Evolutionary conservation across 164 flowering plant species (phyloP).

Genomic region (Sedum album): DNA sequence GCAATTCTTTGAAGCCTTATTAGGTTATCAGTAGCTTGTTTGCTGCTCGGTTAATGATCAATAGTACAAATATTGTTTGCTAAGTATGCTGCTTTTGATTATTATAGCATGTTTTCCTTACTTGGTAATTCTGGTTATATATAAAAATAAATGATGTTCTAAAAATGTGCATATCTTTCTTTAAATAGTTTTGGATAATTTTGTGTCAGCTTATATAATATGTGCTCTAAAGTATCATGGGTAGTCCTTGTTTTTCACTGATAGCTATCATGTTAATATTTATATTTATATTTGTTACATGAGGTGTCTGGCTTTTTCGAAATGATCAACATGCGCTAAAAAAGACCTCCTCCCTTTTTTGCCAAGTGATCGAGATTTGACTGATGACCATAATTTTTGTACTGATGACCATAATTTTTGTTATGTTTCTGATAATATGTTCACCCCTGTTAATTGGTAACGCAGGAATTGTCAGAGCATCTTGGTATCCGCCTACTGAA

Average conservation of each 20-base stretch:
- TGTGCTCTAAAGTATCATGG: too few relatives aligned
- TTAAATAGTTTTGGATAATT: too few relatives aligned
- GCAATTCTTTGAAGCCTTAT: background rate
- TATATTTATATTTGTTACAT: background rate
- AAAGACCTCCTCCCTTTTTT: too few relatives aligned
- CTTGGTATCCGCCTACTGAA: conserved; percentile 72
- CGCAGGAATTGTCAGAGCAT: conserved; percentile 80
- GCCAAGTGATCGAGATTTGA: too few relatives aligned
- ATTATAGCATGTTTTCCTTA: too few relatives aligned
- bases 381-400: too few relatives aligned
- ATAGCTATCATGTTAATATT: background rate
- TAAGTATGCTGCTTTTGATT: background rate
- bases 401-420: background rate
- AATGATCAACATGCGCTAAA: too few relatives aligned
- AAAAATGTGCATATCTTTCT: too few relatives aligned
- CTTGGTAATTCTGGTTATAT: background rate
- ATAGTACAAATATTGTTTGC: background rate
- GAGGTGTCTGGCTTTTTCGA: background rate
- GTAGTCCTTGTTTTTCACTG: too few relatives aligned
- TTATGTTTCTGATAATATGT: background rate
- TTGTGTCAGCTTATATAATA: too few relatives aligned
- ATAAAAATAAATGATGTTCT: background rate
- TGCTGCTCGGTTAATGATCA: background rate
- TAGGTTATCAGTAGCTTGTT: background rate
- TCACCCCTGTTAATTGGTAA: too few relatives aligned